These are phyloP conservation scores for Coemansia sp. DNA, from an alignment of 192 early-diverging fungal species.

Conservation along the genomic window DNA sequence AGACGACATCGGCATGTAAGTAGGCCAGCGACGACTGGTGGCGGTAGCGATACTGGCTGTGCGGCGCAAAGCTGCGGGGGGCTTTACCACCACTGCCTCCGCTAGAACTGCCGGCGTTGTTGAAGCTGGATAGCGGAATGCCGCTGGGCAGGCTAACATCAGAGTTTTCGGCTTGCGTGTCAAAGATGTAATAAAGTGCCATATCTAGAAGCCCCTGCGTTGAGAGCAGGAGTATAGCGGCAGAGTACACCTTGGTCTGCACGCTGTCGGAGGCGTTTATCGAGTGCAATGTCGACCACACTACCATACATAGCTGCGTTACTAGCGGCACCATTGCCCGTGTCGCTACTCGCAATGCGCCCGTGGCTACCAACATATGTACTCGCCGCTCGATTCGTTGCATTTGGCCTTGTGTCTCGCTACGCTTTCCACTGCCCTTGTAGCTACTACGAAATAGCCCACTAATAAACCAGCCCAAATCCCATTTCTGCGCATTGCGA, in stretches of 20 bases:
- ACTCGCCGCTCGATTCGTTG: constrained; percentile 42
- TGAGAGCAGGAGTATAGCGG: constrained; percentile 33
- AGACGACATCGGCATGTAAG: constrained; percentile 9
- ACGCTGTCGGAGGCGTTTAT: background rate
- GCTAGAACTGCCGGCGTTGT: background rate
- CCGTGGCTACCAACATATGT: constrained; percentile 34
- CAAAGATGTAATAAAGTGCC: constrained; percentile 46
- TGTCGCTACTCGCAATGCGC: constrained; percentile 34
- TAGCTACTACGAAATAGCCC: background rate
- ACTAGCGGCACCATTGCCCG: constrained; percentile 42
- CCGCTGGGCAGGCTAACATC: constrained; percentile 27
- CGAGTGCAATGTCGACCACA: constrained; percentile 41
- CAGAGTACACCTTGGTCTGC: constrained; percentile 9
- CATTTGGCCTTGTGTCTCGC: constrained; percentile 25
- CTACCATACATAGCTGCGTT: constrained; percentile 42
- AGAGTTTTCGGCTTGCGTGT: constrained; percentile 35
- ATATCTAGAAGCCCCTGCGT: constrained; percentile 40
- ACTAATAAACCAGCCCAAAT: background rate
- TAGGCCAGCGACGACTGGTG: constrained; percentile 11
- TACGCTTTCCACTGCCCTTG: background rate
- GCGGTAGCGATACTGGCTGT: background rate
- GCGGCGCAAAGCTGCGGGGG: background rate
- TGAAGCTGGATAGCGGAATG: background rate
- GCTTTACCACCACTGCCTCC: background rate
- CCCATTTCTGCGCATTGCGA: background rate